phyloP scores from a whole-genome alignment of 331 rosid genomes.

The Malus hybrid region DNA sequence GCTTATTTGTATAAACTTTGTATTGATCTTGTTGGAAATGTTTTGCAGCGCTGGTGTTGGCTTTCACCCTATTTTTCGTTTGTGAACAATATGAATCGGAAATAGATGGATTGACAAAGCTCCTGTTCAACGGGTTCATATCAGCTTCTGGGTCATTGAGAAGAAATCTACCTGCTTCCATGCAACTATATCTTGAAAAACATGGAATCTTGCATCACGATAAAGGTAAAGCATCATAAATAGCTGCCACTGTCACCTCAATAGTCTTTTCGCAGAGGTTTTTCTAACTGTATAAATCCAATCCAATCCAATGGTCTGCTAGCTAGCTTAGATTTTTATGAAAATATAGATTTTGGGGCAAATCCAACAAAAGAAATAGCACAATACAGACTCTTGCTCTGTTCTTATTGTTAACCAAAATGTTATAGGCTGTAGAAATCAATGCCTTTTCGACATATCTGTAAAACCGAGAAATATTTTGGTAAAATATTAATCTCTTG shows the following conservation, averaged over 20 bases:
- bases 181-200: slow-evolving; percentile 20
- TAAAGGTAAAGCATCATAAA: slow-evolving; percentile 20
- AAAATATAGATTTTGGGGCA: neutral
- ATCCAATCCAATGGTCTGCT: neutral
- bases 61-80: slow-evolving; percentile 67
- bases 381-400: too few relatives aligned
- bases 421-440: neutral
- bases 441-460: neutral
- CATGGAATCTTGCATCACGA: slow-evolving; percentile 5
- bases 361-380: neutral
- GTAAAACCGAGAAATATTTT: neutral
- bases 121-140: slow-evolving; percentile 20
- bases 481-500: neutral
- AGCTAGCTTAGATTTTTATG: neutral
- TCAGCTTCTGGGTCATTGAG: slow-evolving; percentile 24
- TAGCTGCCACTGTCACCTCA: neutral
- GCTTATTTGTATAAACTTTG: neutral
- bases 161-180: slow-evolving; percentile 31
- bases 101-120: slow-evolving; percentile 41
- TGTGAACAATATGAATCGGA: slow-evolving; percentile 76
- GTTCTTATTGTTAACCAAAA: neutral
- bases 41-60: slow-evolving; percentile 50
- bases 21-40: neutral
- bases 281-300: neutral
- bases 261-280: neutral